Base-by-base conservation (phyloP, 2,329 filamentous ascomycete species). In the Aspergillus puulaauensis region DNA sequence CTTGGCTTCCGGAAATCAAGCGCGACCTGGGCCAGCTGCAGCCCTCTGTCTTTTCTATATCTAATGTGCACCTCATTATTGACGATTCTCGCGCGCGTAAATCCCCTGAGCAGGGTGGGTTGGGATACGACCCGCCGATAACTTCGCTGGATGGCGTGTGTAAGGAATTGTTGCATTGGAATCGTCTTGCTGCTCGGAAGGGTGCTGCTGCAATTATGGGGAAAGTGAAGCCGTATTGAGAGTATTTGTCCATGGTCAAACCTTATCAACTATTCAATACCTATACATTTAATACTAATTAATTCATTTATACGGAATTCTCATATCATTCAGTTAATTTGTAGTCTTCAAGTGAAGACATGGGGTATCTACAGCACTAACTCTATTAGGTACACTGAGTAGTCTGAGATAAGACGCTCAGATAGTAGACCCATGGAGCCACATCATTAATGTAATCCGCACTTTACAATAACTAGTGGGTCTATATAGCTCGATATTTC, bases 81-180 rank as follows among this genome's bases (percentile, higher is more conserved):
- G 71, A 73, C 58, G 70, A 73, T 50, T 60, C 63, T 14, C 64
- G 69, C 1, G 71, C 71, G 9, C 61, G 65, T 15, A 55, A 58
- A 53, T 37, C 58, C 1, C 70, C 69, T 2, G 65, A 66, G 31
- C 31, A 67, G 19, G 70, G 71, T 15, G 70, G 70, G 2, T 54
- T 75, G 35, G 73, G 73, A 3, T 75, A 75, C 59, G 48, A 59
- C 3, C 54, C 70, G n/a, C 66, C 69, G 3, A 40, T 73, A 15
- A 70, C 58, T 15, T 73, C 70, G 4, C 43, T 75, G 23, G 66
- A 73, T 14, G 73, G 71, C 2, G 61, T 75, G 64, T 73, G 69
- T 50, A 68, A 67, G 56, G 57, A 72, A 23, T 27, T 75, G 39
- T 58, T 66, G 31, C 67, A 71, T 49, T 75, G 72, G 73, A 75